A percentile compares a stretch with the other conserved stretches of the same genome.
Conservation (phyloP, 2,329 filamentous ascomycete species). For the Torrubiella hemipterigena region DNA sequence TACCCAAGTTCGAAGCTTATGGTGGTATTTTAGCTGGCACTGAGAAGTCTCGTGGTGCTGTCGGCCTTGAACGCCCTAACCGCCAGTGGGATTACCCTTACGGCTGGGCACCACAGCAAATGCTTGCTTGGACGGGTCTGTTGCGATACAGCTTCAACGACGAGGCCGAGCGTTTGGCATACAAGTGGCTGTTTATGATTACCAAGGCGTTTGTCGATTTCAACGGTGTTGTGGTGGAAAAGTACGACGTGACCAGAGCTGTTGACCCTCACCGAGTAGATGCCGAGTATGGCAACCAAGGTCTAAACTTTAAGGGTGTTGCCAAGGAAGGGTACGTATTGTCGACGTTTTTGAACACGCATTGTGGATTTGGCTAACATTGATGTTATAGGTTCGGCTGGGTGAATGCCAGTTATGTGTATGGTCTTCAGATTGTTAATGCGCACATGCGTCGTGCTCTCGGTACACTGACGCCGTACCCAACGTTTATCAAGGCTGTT, state of each 20-base stretch:
- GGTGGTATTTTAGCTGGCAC: conserved; percentile 86
- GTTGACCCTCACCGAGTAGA: conserved; percentile 89
- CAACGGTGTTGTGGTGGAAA: conserved; percentile 96
- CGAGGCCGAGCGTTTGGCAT: conserved; percentile 79
- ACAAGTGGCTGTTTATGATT: conserved; percentile 98
- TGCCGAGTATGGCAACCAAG: conserved; percentile 97
- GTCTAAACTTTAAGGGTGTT: conserved; percentile 87
- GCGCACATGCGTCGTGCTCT: conserved; percentile 83
- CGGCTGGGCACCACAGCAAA: conserved; percentile 97
- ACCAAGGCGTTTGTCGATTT: conserved; percentile 97
- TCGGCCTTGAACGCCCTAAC: conserved; percentile 77
- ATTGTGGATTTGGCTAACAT: background rate
- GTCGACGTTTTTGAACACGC: conserved; percentile 1
- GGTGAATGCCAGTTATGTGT: conserved; percentile 97
- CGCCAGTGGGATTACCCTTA: conserved; percentile 98
- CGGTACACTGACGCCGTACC: conserved; percentile 76
- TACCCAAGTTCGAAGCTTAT: conserved; percentile 79
- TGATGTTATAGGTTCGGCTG: conserved; percentile 69
- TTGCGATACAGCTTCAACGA: conserved; percentile 85
- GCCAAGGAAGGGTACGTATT: conserved; percentile 81
- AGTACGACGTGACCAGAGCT: conserved; percentile 89
- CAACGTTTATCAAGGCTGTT: conserved; percentile 64
- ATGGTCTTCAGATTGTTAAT: conserved; percentile 78
- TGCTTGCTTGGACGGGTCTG: conserved; percentile 90
- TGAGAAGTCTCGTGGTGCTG: conserved; percentile 69